Evolutionary conservation across 169 alveolate species (phyloP).

Genomic region (Eimeria praecox): DNA sequence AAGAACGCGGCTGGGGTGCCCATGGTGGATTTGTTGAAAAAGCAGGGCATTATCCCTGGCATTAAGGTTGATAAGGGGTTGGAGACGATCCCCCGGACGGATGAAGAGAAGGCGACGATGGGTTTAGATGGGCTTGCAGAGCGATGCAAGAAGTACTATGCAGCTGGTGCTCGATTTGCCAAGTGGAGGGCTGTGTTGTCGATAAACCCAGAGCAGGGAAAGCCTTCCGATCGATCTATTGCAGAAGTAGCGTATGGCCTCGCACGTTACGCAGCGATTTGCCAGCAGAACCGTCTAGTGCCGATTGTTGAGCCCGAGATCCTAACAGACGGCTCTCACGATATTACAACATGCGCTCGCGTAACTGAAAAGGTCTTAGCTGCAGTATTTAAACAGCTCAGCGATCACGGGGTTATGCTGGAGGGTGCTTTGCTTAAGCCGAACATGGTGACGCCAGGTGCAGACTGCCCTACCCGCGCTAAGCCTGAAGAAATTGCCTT

Average conservation of each 20-base stretch:
- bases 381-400: slow-evolving; percentile 97
- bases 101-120: slow-evolving; percentile 91
- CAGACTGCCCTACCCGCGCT: slow-evolving; percentile 77
- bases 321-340: slow-evolving; percentile 98
- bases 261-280: slow-evolving; percentile 98
- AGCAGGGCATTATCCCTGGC: slow-evolving; percentile 98
- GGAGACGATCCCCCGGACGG: slow-evolving; percentile 94
- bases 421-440: slow-evolving; percentile 99
- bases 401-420: slow-evolving; percentile 96
- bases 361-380: slow-evolving; percentile 96
- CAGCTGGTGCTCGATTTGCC: slow-evolving; percentile 99
- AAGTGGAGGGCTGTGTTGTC: slow-evolving; percentile 99
- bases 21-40: slow-evolving; percentile 92
- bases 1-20: slow-evolving; percentile 93
- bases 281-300: slow-evolving; percentile 98
- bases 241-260: slow-evolving; percentile 98
- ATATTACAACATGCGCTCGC: slow-evolving; percentile 97
- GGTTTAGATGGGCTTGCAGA: slow-evolving; percentile 99
- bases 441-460: slow-evolving; percentile 99
- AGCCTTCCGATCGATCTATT: slow-evolving; percentile 97
- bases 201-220: slow-evolving; percentile 92
- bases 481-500: slow-evolving; percentile 96
- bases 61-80: slow-evolving; percentile 98
- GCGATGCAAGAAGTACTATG: slow-evolving; percentile 97
- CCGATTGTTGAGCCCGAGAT: slow-evolving; percentile 99